These are phyloP conservation scores for Mucor indicus DNA, from an alignment of 371 early-diverging fungal genomes.

Conservation along the genomic window DNA sequence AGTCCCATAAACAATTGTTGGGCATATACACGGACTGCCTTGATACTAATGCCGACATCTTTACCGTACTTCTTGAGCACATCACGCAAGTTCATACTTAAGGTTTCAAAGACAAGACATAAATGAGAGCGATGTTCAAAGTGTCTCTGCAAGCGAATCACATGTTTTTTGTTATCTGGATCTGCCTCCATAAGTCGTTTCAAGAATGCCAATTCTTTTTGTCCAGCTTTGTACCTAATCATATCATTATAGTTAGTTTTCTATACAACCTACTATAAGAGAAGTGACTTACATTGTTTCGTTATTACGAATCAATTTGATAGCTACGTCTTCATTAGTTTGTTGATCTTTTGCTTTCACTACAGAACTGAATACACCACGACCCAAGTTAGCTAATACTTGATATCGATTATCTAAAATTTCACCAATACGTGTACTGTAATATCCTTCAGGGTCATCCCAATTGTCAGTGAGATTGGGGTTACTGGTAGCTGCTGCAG, in stretches of 20 bases:
- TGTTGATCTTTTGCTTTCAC: conserved; percentile 78
- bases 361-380: conserved; percentile 94
- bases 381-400: conserved; percentile 82
- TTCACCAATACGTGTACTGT: conserved; percentile 88
- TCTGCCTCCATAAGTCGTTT: conserved; percentile 79
- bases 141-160: conserved; percentile 76
- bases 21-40: conserved; percentile 89
- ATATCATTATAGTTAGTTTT: not conserved
- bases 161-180: conserved; percentile 84
- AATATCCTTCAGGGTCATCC: conserved; percentile 97
- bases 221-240: conserved; percentile 82
- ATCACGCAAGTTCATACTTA: conserved; percentile 90
- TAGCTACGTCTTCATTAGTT: conserved; percentile 84
- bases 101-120: conserved; percentile 92
- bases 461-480: conserved; percentile 79
- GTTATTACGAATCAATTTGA: conserved; percentile 94
- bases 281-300: conserved; percentile 75
- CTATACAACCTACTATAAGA: not conserved
- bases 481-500: conserved; percentile 34
- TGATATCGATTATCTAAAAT: conserved; percentile 77
- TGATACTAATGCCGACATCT: conserved; percentile 87
- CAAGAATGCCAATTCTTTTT: conserved; percentile 86
- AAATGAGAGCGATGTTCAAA: conserved; percentile 92
- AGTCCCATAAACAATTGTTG: conserved; percentile 89
- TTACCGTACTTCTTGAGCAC: conserved; percentile 92